phyloP scores from a whole-genome alignment of 2,329 filamentous ascomycete species.

The Chaetomiaceae sp. region DNA sequence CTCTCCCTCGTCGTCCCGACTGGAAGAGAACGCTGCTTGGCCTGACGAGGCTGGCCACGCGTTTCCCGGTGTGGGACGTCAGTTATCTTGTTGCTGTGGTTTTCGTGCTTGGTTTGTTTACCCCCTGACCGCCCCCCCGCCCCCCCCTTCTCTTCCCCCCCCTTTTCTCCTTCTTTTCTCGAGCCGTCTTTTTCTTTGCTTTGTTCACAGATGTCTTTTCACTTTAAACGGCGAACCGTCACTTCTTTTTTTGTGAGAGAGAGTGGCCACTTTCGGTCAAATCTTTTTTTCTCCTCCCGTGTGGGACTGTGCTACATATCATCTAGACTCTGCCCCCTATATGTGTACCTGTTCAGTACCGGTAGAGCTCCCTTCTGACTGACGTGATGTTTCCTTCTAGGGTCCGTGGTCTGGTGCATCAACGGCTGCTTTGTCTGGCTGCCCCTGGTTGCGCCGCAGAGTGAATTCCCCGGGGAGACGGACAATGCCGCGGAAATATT shows the following conservation, averaged over 20 bases:
- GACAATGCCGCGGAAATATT: constrained; percentile 55
- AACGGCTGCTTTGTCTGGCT: constrained; percentile 63
- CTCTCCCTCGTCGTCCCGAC: too few relatives aligned
- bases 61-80: constrained; percentile 40
- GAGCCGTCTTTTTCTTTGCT: neutral
- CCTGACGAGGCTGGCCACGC: constrained; percentile 34
- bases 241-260: too few relatives aligned
- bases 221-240: too few relatives aligned
- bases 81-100: constrained; percentile 39
- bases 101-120: constrained; percentile 36
- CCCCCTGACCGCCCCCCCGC: too few relatives aligned
- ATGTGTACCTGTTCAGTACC: too few relatives aligned
- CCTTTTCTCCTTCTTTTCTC: neutral
- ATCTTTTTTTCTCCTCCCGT: too few relatives aligned
- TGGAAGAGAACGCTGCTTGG: constrained; percentile 30
- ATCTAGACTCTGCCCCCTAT: too few relatives aligned
- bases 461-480: constrained; percentile 51
- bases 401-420: constrained; percentile 50
- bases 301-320: too few relatives aligned
- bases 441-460: constrained; percentile 49
- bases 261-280: too few relatives aligned
- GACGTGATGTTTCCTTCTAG: constrained; percentile 14
- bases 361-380: too few relatives aligned
- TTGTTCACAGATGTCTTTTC: neutral
- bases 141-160: neutral